Evolutionary conservation across 2,329 filamentous ascomycete species (phyloP).

Genomic region (Sclerotinia trifoliorum): DNA sequence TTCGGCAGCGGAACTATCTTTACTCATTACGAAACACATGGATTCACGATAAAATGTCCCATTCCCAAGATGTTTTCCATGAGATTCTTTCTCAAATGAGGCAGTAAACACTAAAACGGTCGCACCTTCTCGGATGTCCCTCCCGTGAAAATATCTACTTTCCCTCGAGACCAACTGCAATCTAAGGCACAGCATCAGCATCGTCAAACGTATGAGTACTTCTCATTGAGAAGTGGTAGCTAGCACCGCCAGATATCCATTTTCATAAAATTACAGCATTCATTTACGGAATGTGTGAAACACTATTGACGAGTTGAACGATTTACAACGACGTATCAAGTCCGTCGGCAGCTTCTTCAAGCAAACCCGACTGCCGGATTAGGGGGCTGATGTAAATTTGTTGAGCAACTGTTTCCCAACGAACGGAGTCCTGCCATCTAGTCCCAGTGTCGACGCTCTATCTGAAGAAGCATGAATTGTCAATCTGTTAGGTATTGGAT

Average conservation of each 20-base stretch:
- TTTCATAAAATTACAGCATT: too few species aligned
- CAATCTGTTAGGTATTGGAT: neutral
- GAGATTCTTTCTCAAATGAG: constrained; percentile 41
- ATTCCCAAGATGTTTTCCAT: constrained; percentile 49
- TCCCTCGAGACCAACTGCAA: neutral
- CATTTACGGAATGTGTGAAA: neutral
- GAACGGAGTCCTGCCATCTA: constrained; percentile 46
- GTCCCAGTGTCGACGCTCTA: constrained; percentile 41
- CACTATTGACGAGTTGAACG: neutral
- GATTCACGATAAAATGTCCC: constrained; percentile 13
- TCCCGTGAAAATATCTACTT: constrained; percentile 29
- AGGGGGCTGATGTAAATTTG: constrained; percentile 46
- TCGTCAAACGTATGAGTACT: neutral
- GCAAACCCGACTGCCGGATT: neutral
- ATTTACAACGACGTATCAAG: neutral
- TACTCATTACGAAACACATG: constrained; percentile 42
- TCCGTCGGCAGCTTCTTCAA: neutral
- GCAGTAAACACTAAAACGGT: constrained; percentile 45
- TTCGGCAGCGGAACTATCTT: constrained; percentile 24
- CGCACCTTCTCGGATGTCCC: constrained; percentile 49
- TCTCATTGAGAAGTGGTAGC: neutral
- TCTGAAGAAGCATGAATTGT: constrained; percentile 17
- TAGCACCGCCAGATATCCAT: neutral
- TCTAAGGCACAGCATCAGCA: constrained; percentile 29
- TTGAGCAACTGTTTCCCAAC: constrained; percentile 54